Evolutionary conservation across 1,284 basidiomycete species (phyloP), one percentile per base, ranked within the genome.

Genomic region (Stereum hirsutum): DNA sequence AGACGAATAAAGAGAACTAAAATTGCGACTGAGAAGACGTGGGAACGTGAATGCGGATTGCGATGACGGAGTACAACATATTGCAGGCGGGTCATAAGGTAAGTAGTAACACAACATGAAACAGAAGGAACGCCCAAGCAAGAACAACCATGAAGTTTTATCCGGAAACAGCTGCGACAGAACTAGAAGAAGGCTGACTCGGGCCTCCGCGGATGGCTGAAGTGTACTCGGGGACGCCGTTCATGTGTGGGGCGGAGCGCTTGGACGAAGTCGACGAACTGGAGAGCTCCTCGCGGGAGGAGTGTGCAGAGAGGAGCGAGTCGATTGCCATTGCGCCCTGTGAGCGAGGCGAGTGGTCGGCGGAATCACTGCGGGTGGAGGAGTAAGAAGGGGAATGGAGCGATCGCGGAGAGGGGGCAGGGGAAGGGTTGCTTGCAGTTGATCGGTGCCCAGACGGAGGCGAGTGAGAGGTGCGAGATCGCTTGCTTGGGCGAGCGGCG

Each of bases 311-410:
- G 36, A 52, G 37, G 36, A 51, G 36, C 27, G 47, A 42, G 41
- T 43, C 38, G 32, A 53, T 46, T 25, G 46, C 45, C 52, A 50
- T 46, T 17, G 45, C 35, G 32, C 41, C 27, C 15, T 24, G 21
- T 17, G 46, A 42, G 28, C 47, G 23, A 20, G 51, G 38, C 3
- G 46, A 50, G 12, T 42, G 47, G 15, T 37, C 35, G 11, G 46
- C 41, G n/a, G 30, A 21, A 7, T 50, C 49, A 26, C 31, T 42
- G 24, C 42, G 49, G 3, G 41, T 20, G 23, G 47, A 49, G 23
- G 43, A 41, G 14, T 53, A 53, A 14, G 52, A 46, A 0, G 51
- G 48, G 14, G 51, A 45, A 6, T 45, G 46, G 8, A n/a, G n/a
- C 4, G 37, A 32, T 25, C 32, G 32, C 19, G 32, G 49, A 6